Base-by-base conservation (phyloP, 805 yeast species). In the Cyberlindnera veronae region DNA sequence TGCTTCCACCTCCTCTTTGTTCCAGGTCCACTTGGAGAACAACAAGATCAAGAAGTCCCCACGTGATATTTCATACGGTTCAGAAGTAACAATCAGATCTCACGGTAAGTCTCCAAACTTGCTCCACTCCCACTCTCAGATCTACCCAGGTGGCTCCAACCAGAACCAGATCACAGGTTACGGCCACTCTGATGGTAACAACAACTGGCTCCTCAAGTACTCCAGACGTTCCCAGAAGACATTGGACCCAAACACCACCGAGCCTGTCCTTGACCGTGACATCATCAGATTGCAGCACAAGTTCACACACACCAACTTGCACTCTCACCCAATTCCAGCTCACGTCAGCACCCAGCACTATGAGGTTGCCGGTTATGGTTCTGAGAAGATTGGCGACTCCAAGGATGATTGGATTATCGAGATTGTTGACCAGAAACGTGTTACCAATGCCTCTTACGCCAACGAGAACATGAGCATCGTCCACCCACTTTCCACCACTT, bases 151-250 rank as follows among this genome's bases (percentile, higher is more conserved):
- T 49, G 98, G 98, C 4, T 86, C 96, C 2, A 74, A 76, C 47
- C 98, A 93, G 65, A 97, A 90, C 62, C 99, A 93, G 64, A 73
- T 93, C 36, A 93, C 99, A 20, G 86, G 93, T 6, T 93, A 93
- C 61, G 86, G 90, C 15, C 88, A 80, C 63, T 87, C 87, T 59
- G 98, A 93, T 61, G 65, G 72, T 38, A 91, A 93, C 64, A 93
- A 91, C 61, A 77, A 84, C 39, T 90, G 96, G 84, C 55, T 72
- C 21, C 68, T 88, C 51, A 82, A 83, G 51, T 72, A 81, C 55
- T 72, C 70, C 21, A 71, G 84, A 60, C 72, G 65, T 7, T 42
- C 52, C 14, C 57, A 32, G 9, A 29, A 36, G 16, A 37, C 33
- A 4, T 31, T 47, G 21, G 37, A 40, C 0, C 34, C 33, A 12